These are phyloP conservation scores for Otatea glauca DNA, from an alignment of 176 grass and related monocot species.

Conservation along the genomic window DNA sequence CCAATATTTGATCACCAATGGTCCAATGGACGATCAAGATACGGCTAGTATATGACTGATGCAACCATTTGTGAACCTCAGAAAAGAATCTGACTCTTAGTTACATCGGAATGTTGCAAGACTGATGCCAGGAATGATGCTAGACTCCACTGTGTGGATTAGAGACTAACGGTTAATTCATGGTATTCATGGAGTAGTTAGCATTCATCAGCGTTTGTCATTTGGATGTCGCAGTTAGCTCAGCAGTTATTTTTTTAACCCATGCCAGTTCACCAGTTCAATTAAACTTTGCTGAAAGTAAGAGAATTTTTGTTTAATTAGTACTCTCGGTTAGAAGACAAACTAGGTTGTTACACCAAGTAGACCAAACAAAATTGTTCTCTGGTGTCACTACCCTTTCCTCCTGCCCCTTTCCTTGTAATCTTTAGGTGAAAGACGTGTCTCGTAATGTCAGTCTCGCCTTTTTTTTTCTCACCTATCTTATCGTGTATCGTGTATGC, in stretches of 20 bases:
- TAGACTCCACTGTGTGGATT: too few relatives aligned
- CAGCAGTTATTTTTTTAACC: not conserved
- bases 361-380: slow-evolving; percentile 28
- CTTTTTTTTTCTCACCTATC: not conserved
- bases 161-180: too few relatives aligned
- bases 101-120: too few relatives aligned
- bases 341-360: slow-evolving; percentile 25
- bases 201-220: not conserved
- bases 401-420: not conserved
- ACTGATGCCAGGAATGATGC: too few relatives aligned
- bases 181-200: not conserved
- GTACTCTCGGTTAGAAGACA: not conserved
- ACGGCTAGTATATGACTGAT: not conserved
- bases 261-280: not conserved
- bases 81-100: too few relatives aligned
- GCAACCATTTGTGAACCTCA: not conserved
- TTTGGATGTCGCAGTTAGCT: not conserved
- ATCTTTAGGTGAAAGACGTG: slow-evolving; percentile 21
- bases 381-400: not conserved
- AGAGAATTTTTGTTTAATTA: not conserved
- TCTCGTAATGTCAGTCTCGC: not conserved
- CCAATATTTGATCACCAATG: not conserved
- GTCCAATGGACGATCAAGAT: not conserved
- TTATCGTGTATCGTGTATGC: not conserved
- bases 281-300: not conserved